Conservation (phyloP, 192 early-diverging fungal species). For the Coemansia sp. region DNA sequence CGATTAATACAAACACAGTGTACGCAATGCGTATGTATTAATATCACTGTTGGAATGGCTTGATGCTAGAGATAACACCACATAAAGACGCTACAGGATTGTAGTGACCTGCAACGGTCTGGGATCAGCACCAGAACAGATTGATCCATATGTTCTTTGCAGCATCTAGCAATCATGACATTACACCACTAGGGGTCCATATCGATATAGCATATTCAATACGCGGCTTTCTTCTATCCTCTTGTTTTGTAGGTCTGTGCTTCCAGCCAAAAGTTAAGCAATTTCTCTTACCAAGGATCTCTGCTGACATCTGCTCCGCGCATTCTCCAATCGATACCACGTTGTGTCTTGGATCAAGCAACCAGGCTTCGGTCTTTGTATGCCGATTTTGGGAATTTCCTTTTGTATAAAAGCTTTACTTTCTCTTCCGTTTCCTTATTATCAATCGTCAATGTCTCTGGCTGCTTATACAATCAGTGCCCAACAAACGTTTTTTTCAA, state of each 20-base stretch:
- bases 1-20: background rate
- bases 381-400: background rate
- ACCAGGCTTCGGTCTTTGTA: background rate
- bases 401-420: background rate
- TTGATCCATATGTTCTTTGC: background rate
- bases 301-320: slow-evolving; percentile 53
- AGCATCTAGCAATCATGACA: too few relatives aligned
- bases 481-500: background rate
- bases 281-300: slow-evolving; percentile 51
- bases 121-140: background rate
- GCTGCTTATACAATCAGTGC: background rate
- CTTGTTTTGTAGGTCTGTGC: background rate
- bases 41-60: background rate
- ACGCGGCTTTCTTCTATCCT: background rate
- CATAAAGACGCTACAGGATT: background rate
- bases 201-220: too few relatives aligned
- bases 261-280: background rate
- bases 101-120: background rate
- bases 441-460: background rate
- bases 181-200: too few relatives aligned
- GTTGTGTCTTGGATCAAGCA: background rate
- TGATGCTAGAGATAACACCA: background rate
- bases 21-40: background rate
- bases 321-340: slow-evolving; percentile 16
- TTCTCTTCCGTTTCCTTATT: background rate